These are phyloP conservation scores for Trichoderma citrinoviride DNA, from an alignment of 2,329 filamentous ascomycete species.

Conservation along the genomic window DNA sequence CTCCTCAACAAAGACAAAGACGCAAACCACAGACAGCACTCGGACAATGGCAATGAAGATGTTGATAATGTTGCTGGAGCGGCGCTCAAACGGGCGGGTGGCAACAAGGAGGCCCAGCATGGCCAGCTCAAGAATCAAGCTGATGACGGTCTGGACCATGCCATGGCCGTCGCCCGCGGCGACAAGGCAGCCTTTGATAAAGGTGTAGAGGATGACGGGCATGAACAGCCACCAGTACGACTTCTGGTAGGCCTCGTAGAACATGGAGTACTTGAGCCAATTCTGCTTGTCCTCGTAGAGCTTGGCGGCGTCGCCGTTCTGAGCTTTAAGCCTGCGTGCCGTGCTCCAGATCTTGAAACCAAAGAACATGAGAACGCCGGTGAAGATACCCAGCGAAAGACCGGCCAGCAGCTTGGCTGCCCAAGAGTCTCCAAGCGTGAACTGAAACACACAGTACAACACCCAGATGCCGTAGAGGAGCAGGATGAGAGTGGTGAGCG, in stretches of 20 bases:
- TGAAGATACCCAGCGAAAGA: conserved; percentile 78
- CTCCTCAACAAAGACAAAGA: conserved; percentile 91
- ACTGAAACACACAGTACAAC: conserved; percentile 93
- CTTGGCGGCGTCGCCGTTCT: conserved; percentile 67
- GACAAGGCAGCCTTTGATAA: conserved; percentile 82
- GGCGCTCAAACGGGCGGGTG: conserved; percentile 81
- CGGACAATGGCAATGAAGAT: conserved; percentile 87
- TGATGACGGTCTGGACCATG: conserved; percentile 73
- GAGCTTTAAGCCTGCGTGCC: conserved; percentile 69
- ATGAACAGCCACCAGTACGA: conserved; percentile 97
- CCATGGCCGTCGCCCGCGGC: conserved; percentile 84
- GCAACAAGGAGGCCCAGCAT: conserved; percentile 80
- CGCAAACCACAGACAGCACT: conserved; percentile 82
- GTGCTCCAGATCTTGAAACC: conserved; percentile 77
- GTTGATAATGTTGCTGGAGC: conserved; percentile 89
- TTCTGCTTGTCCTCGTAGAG: conserved; percentile 87
- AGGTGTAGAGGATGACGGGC: conserved; percentile 84
- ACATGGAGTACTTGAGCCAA: conserved; percentile 94
- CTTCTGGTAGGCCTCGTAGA: conserved; percentile 95
- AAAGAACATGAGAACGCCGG: conserved; percentile 76
- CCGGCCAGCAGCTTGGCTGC: conserved; percentile 81
- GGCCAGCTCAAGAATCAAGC: conserved; percentile 75
- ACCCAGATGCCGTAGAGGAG: conserved; percentile 94
- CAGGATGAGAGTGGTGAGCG: conserved; percentile 85
- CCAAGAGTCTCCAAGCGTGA: conserved; percentile 92